Percentiles rank a stretch among this genome's conserved stretches.
These are phyloP conservation scores for Adansonia grandidieri DNA, from an alignment of 441 rosid species.

Conservation along the genomic window DNA sequence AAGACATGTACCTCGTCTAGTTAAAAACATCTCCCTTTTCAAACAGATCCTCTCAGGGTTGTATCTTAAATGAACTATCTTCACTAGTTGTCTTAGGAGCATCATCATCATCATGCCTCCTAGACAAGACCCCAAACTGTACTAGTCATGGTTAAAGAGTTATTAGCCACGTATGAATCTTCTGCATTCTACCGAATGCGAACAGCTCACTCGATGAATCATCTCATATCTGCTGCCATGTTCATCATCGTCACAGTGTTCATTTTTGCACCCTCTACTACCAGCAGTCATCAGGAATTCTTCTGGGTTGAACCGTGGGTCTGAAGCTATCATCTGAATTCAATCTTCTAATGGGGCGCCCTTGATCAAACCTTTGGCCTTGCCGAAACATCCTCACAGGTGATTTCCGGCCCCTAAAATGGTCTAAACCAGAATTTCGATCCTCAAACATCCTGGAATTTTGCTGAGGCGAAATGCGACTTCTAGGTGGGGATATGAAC, in stretches of 20 bases:
- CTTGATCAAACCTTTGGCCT: slow-evolving; percentile 42
- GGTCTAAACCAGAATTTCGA: slow-evolving; percentile 36
- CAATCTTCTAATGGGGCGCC: slow-evolving; percentile 33
- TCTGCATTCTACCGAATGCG: slow-evolving; percentile 37
- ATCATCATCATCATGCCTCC: slow-evolving; percentile 14
- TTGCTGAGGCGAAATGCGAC: slow-evolving; percentile 35
- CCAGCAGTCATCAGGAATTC: slow-evolving; percentile 32
- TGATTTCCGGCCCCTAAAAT: slow-evolving; percentile 45
- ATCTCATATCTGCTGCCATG: slow-evolving; percentile 38
- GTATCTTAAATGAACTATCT: slow-evolving; percentile 23
- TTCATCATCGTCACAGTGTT: neutral
- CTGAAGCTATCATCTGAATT: slow-evolving; percentile 36
- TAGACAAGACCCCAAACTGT: slow-evolving; percentile 9
- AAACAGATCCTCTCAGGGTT: slow-evolving; percentile 13
- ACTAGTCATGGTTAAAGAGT: slow-evolving; percentile 26
- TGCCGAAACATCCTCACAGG: slow-evolving; percentile 40
- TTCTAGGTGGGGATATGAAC: slow-evolving; percentile 33
- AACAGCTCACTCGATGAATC: slow-evolving; percentile 34
- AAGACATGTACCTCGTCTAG: neutral
- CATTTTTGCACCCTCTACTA: slow-evolving; percentile 37
- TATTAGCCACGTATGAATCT: slow-evolving; percentile 32
- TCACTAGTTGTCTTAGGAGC: slow-evolving; percentile 23
- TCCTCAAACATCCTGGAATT: slow-evolving; percentile 42
- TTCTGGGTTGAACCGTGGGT: slow-evolving; percentile 35
- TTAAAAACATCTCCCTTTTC: neutral